Percentiles rank a stretch among this genome's conserved stretches.
phyloP scores from a whole-genome alignment of 208 protist genomes.

The Naegleria gruberi region DNA sequence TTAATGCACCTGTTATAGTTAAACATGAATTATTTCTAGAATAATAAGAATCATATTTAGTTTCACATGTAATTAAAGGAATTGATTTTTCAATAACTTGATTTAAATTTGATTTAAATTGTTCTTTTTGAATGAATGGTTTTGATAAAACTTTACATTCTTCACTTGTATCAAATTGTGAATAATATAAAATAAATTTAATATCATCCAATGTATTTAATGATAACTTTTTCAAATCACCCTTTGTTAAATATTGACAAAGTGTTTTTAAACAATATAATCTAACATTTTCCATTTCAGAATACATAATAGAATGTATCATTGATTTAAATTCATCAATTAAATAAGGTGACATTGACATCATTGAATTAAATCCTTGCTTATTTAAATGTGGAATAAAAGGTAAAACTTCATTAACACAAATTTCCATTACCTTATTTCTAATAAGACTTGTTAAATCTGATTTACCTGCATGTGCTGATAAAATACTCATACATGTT shows the following conservation, averaged over 20 bases:
- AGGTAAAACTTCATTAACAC: background rate
- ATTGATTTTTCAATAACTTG: background rate
- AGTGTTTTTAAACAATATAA: constrained; percentile 8
- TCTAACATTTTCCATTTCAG: constrained; percentile 7
- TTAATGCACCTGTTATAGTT: background rate
- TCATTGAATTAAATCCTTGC: constrained; percentile 9
- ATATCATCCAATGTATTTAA: background rate
- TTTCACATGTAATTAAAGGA: background rate
- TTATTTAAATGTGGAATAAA: constrained; percentile 11
- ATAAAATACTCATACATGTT: background rate
- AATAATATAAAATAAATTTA: background rate
- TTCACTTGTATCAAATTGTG: background rate
- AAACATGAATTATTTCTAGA: constrained; percentile 2
- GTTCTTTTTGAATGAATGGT: background rate
- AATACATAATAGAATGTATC: background rate
- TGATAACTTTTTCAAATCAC: background rate
- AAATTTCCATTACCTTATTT: background rate
- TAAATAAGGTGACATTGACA: background rate
- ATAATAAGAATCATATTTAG: background rate
- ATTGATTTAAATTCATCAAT: background rate
- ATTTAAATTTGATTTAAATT: background rate
- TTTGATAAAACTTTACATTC: background rate
- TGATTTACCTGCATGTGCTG: background rate
- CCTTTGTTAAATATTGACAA: background rate
- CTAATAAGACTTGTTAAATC: background rate